Evolutionary conservation across 2,329 filamentous ascomycete genomes (phyloP), one percentile per base, ranked within the genome.

Genomic region (Diplodia mutila): DNA sequence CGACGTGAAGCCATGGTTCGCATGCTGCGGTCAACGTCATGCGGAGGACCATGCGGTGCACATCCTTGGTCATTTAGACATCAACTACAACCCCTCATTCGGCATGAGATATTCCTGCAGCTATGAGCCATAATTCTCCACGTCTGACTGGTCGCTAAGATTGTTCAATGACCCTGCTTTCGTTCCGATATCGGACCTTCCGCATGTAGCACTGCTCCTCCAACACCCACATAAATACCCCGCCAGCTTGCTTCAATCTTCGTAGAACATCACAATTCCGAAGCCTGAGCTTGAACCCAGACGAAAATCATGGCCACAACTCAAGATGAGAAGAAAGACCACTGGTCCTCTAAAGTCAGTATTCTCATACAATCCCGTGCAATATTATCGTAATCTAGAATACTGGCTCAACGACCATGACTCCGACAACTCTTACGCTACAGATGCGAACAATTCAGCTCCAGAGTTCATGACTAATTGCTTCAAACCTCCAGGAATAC

Each of bases 401-500:
- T 21, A 3, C 14, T 21, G 9, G 18, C 42, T 46, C n/a, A 12
- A 46, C n/a, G 39, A 18, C 18, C 21, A n/a, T 12, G 42, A 21
- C 32, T 34, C 32, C 32, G 11, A 11, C 32, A 12, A 34, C 11
- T 11, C 2, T 34, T 12, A 34, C 11, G 9, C 42, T 12, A 3
- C 3, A 21, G 42, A 46, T 18, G 39, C 39, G 39, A 42, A 14
- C 39, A 42, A 14, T 42, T 5, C 39, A 18, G n/a, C 42, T 4
- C 8, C n/a, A 6, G 42, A n/a, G n/a, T n/a, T 7, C 18, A 46
- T 11, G 9, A 21, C 42, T 46, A 21, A 46, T 42, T 7, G n/a
- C 12, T 18, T 6, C 34, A 21, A 8, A n/a, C 23, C n/a, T 6
- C 46, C 54, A 74, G 73, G 66, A 73, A 70, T 80, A 80, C 71